phyloP scores from a whole-genome alignment of 106 monocot species.

The Apostasia shenzhenica region DNA sequence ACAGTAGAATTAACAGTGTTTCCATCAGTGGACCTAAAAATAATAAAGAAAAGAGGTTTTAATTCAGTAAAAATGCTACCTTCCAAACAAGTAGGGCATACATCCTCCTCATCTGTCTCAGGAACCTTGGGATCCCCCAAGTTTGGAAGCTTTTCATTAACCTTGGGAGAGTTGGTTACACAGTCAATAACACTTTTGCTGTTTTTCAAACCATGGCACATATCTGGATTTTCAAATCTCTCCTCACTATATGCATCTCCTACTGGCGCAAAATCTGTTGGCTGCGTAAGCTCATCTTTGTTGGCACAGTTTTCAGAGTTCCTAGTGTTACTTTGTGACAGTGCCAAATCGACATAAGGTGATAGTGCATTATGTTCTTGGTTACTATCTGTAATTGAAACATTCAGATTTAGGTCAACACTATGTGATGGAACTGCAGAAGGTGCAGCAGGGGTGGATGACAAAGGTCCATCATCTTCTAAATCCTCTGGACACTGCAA shows the following conservation, averaged over 20 bases:
- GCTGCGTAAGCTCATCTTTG: slow-evolving; percentile 23
- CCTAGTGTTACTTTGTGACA: slow-evolving; percentile 21
- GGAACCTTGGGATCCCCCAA: slow-evolving; percentile 12
- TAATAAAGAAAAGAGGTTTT: no score
- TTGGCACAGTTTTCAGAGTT: slow-evolving; percentile 16
- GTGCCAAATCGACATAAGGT: slow-evolving; percentile 33
- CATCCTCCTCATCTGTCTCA: slow-evolving; percentile 66
- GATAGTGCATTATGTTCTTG: slow-evolving; percentile 52
- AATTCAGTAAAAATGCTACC: slow-evolving; percentile 35
- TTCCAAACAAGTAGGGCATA: slow-evolving; percentile 94
- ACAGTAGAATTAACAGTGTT: no score
- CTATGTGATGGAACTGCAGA: slow-evolving; percentile 31
- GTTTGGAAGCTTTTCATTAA: slow-evolving; percentile 24
- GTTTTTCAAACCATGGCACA: slow-evolving; percentile 26
- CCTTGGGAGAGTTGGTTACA: slow-evolving; percentile 18
- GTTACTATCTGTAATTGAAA: slow-evolving; percentile 48
- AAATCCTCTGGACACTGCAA: slow-evolving; percentile 51
- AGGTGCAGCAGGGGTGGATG: slow-evolving; percentile 32
- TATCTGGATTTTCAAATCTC: slow-evolving; percentile 19
- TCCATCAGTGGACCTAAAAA: no score
- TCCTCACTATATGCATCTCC: slow-evolving; percentile 11
- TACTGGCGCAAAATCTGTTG: slow-evolving; percentile 8
- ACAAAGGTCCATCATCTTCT: slow-evolving; percentile 49
- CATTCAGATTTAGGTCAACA: slow-evolving; percentile 48
- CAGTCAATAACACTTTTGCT: slow-evolving; percentile 21